These are phyloP conservation scores for Parsonsia alboflavescens DNA, from an alignment of 257 asterid genomes.

Conservation along the genomic window DNA sequence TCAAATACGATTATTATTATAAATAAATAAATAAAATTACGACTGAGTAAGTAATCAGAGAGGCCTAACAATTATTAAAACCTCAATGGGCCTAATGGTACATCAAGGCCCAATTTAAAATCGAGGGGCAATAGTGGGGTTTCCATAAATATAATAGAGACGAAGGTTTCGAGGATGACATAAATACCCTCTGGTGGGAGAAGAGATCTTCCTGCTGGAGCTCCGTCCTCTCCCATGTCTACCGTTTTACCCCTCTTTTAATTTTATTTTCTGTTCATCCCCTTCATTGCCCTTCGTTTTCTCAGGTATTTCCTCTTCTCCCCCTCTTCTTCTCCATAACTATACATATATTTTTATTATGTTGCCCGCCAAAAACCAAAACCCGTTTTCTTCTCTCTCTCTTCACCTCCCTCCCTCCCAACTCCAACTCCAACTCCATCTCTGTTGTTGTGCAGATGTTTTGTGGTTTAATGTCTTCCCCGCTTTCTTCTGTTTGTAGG, in stretches of 20 bases:
- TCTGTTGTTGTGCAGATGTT: not conserved
- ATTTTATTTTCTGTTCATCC: slow-evolving; percentile 12
- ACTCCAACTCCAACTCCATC: not conserved
- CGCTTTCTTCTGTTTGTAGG: not conserved
- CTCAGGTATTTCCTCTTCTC: slow-evolving; percentile 46
- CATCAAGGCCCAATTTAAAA: no score
- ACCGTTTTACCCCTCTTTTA: slow-evolving; percentile 24
- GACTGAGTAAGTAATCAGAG: no score
- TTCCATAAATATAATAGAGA: not conserved
- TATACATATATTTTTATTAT: not conserved
- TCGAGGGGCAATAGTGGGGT: slow-evolving; percentile 22
- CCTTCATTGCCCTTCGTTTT: slow-evolving; percentile 44
- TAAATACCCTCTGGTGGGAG: slow-evolving; percentile 14
- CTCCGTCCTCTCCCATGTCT: slow-evolving; percentile 27
- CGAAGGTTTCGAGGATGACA: slow-evolving; percentile 10
- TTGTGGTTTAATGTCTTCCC: not conserved
- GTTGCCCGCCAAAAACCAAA: slow-evolving; percentile 20
- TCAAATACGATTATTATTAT: no score
- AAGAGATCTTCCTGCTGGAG: not conserved
- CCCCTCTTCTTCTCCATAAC: slow-evolving; percentile 8
- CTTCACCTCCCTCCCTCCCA: not conserved
- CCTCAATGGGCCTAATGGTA: not conserved
- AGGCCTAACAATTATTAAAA: not conserved
- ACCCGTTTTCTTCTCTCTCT: not conserved
- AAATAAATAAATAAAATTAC: no score